A percentile compares a stretch with the other conserved stretches of the same genome.
These are phyloP conservation scores for Teratosphaeria viscida DNA, from an alignment of 2,329 filamentous ascomycete species.

Conservation along the genomic window DNA sequence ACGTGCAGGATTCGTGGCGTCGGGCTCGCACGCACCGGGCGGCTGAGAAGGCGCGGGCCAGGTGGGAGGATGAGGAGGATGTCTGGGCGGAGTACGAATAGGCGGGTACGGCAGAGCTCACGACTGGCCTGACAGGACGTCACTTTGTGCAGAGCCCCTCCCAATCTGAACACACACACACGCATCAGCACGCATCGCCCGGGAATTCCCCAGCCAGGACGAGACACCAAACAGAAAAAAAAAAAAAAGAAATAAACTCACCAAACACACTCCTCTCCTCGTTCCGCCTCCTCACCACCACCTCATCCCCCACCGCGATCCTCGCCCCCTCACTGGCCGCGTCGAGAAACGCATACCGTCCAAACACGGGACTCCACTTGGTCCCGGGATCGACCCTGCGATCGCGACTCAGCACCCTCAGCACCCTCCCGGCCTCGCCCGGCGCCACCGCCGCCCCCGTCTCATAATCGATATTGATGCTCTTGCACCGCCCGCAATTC, in stretches of 20 bases:
- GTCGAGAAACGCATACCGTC: conserved; percentile 35
- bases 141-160: conserved; percentile 8
- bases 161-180: conserved; percentile 4
- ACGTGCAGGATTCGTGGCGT: conserved; percentile 2
- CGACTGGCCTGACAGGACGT: neutral
- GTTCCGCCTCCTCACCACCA: conserved; percentile 31
- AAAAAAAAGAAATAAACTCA: conserved; percentile 19
- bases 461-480: conserved; percentile 38
- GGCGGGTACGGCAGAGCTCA: neutral
- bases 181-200: neutral
- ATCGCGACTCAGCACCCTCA: conserved; percentile 37
- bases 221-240: too few relatives aligned
- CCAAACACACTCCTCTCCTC: conserved; percentile 33
- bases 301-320: conserved; percentile 34
- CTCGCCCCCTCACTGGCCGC: conserved; percentile 19
- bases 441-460: conserved; percentile 31
- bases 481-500: conserved; percentile 37
- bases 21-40: neutral
- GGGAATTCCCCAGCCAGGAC: neutral
- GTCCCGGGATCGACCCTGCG: conserved; percentile 34
- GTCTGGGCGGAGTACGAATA: neutral
- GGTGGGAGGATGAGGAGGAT: conserved; percentile 1
- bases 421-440: conserved; percentile 29
- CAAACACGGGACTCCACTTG: conserved; percentile 40
- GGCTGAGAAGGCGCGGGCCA: neutral